Evolutionary conservation across 2,329 filamentous ascomycete genomes (phyloP).

Genomic region (Cadophora sp.): DNA sequence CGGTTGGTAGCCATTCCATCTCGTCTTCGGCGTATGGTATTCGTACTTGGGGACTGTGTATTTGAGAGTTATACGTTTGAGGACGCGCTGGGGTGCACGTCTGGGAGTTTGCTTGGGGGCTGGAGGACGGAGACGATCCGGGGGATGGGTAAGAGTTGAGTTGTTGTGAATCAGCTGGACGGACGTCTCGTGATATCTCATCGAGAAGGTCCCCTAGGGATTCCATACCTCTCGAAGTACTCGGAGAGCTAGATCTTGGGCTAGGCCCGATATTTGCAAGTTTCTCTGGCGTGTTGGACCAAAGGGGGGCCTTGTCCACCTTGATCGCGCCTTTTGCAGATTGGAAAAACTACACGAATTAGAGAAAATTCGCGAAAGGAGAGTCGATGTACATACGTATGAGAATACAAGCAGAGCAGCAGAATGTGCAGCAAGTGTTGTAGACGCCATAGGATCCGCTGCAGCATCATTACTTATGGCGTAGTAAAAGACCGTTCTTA

Average conservation of each 20-base stretch:
- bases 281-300: constrained; percentile 45
- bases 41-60: not conserved
- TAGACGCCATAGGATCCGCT: constrained; percentile 29
- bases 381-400: constrained; percentile 53
- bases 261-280: constrained; percentile 34
- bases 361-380: constrained; percentile 14
- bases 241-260: constrained; percentile 23
- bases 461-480: constrained; percentile 36
- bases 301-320: constrained; percentile 56
- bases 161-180: not conserved
- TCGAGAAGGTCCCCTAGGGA: constrained; percentile 57
- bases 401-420: constrained; percentile 59
- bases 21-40: constrained; percentile 27
- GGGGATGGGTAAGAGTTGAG: constrained; percentile 14
- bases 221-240: constrained; percentile 45
- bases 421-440: constrained; percentile 54
- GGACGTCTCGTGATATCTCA: constrained; percentile 50
- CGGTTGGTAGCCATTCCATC: constrained; percentile 79
- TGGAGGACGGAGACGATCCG: constrained; percentile 16
- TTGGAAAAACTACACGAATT: constrained; percentile 34
- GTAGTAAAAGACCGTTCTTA: constrained; percentile 57
- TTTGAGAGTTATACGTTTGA: not conserved
- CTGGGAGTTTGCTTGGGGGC: not conserved
- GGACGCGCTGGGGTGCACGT: not conserved
- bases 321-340: constrained; percentile 34